Conservation (phyloP, 495 filamentous ascomycete species). For the Aspergillus diversus region DNA sequence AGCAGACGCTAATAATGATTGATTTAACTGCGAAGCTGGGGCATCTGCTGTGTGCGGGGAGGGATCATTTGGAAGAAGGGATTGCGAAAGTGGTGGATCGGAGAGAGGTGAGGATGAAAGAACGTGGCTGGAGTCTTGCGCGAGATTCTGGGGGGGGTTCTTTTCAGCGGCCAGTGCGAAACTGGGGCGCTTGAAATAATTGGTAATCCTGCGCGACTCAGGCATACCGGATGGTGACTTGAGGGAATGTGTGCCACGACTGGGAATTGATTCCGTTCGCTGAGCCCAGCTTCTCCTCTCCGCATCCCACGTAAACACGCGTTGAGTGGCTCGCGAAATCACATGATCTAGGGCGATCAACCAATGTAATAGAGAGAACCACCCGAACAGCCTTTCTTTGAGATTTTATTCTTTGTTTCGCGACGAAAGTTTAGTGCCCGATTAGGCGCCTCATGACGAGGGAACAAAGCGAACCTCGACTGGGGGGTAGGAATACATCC, state of each 20-base stretch:
- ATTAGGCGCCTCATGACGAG: no score
- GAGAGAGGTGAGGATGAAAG: constrained; percentile 37
- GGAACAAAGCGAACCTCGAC: no score
- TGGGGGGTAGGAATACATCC: no score
- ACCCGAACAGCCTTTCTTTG: not conserved
- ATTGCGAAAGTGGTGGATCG: constrained; percentile 33
- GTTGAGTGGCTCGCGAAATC: constrained; percentile 20
- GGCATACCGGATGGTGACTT: constrained; percentile 17
- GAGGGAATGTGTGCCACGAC: constrained; percentile 1
- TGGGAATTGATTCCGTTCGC: constrained; percentile 10
- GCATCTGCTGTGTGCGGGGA: constrained; percentile 26
- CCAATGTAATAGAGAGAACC: not conserved
- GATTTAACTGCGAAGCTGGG: constrained; percentile 25
- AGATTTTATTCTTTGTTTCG: no score
- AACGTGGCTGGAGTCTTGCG: constrained; percentile 17
- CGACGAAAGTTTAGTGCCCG: no score
- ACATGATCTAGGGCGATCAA: constrained; percentile 17
- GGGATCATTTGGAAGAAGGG: constrained; percentile 27
- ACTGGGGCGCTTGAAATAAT: constrained; percentile 45
- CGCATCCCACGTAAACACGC: constrained; percentile 20
- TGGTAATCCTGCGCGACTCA: constrained; percentile 35
- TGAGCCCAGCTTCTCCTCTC: constrained; percentile 10
- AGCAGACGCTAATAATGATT: constrained; percentile 19
- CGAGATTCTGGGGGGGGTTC: not conserved
- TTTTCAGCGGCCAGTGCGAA: constrained; percentile 24